Evolutionary conservation across 257 asterid genomes (phyloP).

Genomic region (Ilex asprella): DNA sequence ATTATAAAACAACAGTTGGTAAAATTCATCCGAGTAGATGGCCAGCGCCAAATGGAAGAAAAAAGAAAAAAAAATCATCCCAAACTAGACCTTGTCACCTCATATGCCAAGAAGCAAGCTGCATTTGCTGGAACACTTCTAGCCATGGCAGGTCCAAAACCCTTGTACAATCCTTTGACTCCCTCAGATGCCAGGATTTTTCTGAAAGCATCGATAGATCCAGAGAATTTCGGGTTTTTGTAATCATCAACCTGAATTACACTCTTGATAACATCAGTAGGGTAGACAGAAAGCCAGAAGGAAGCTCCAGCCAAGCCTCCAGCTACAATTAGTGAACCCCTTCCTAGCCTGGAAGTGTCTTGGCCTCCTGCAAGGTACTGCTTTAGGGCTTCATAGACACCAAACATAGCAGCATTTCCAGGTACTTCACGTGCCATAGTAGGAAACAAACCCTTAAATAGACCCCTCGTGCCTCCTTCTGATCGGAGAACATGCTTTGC

Average conservation of each 20-base stretch:
- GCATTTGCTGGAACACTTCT: neutral
- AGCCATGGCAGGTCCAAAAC: neutral
- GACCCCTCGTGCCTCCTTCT: neutral
- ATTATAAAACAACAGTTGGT: too few relatives aligned
- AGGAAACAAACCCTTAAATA: neutral
- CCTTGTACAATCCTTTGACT: neutral
- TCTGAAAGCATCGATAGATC: neutral
- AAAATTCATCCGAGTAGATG: too few relatives aligned
- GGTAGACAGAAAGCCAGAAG: neutral
- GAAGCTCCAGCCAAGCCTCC: neutral
- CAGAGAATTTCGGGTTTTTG: neutral
- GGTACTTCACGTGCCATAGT: neutral
- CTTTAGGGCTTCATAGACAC: neutral
- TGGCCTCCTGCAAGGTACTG: constrained; percentile 2
- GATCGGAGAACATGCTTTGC: neutral
- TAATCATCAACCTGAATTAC: neutral
- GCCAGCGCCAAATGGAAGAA: neutral
- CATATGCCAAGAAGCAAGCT: neutral
- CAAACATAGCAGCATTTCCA: neutral
- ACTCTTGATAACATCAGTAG: neutral
- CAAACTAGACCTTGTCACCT: neutral
- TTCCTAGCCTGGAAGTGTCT: neutral
- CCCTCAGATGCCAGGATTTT: neutral
- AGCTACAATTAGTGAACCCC: neutral
- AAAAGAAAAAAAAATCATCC: neutral